A percentile compares a stretch with the other conserved stretches of the same genome.
Conservation (phyloP, 2,329 filamentous ascomycete genomes). For the Fusarium devonianum region DNA sequence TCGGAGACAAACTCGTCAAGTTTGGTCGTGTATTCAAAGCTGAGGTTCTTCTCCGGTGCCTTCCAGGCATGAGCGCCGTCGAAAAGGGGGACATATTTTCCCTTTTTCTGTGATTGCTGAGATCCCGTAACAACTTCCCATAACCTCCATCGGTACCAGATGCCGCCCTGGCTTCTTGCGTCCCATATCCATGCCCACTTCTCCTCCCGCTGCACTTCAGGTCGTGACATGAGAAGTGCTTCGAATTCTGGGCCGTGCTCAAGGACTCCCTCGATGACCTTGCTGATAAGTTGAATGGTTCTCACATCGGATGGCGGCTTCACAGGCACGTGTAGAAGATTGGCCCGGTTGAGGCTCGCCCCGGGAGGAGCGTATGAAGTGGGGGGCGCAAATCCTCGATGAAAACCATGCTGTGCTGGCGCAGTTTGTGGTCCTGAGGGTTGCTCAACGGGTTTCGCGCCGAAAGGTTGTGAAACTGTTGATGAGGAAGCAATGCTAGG, state of each 20-base stretch:
- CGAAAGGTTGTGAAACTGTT: slow-evolving; percentile 71
- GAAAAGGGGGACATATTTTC: slow-evolving; percentile 71
- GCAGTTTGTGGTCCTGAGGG: slow-evolving; percentile 45
- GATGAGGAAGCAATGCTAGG: slow-evolving; percentile 47
- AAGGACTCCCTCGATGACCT: slow-evolving; percentile 80
- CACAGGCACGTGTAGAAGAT: slow-evolving; percentile 72
- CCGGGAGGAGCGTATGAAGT: slow-evolving; percentile 64
- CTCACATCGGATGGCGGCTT: slow-evolving; percentile 79
- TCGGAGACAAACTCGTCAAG: slow-evolving; percentile 84
- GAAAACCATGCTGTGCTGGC: slow-evolving; percentile 53
- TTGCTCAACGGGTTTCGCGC: slow-evolving; percentile 71
- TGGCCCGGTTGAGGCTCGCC: slow-evolving; percentile 54
- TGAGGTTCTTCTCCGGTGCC: slow-evolving; percentile 73
- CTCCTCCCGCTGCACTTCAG: slow-evolving; percentile 83
- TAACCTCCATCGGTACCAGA: slow-evolving; percentile 92
- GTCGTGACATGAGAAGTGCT: slow-evolving; percentile 85
- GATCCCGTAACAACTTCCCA: slow-evolving; percentile 84
- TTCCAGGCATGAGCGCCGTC: slow-evolving; percentile 82
- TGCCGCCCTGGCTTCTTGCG: slow-evolving; percentile 75
- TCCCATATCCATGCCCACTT: slow-evolving; percentile 97
- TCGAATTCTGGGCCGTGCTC: slow-evolving; percentile 88
- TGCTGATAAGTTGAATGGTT: slow-evolving; percentile 84
- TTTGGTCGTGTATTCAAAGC: slow-evolving; percentile 79
- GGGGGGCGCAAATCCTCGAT: slow-evolving; percentile 78
- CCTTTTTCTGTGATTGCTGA: slow-evolving; percentile 53